Evolutionary conservation across 176 grass and related monocot species (phyloP), one percentile per base, ranked within the genome.

Genomic region (Themeda triandra): DNA sequence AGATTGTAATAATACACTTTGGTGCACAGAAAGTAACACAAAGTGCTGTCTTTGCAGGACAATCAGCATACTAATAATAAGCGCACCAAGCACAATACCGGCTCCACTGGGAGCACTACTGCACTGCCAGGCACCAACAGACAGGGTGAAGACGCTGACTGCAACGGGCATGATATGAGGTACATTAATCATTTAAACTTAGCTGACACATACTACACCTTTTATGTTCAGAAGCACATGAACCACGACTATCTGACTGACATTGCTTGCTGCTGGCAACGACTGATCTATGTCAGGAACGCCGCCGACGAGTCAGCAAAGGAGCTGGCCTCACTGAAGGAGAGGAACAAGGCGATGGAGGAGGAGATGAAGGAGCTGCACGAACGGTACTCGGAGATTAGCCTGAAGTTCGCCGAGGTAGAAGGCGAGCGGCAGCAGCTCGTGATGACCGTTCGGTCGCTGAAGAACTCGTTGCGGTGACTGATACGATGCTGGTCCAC

Each of bases 391-490:
- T 96, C 97, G 0, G 93, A 94, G 83, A 91, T 96, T 35, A 99
- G 97, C 86, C 86, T 96, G 80, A 94, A 90, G 75, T 99, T 99
- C 17, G 97, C 97, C 0, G 97, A 99, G 44, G 97, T 99, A 30
- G 97, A 99, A 86, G 97, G 97, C 30, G 97, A 99, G 86, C 87
- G 97, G 83, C 97, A 99, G 81, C 93, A 99, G 78, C 97, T 99
- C 2, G 97, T 99, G 45, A 99, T 96, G 92, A 99, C 86, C 1
- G 92, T 99, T 58, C 89, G 97, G 21, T 85, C 93, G 32, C 91
- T 99, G 31, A 99, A 93, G 86, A 99, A 96, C 83, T 89, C 97
- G 31, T 63, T 86, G 83, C 92, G 91, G 86, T 96, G 86, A 87
- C 78, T 10, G 24, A 4, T 25, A 49, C 75, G 25, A 7, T 45